phyloP scores from a whole-genome alignment of 1,139 yeast genomes.

The Blastobotrys buckinghamii region DNA sequence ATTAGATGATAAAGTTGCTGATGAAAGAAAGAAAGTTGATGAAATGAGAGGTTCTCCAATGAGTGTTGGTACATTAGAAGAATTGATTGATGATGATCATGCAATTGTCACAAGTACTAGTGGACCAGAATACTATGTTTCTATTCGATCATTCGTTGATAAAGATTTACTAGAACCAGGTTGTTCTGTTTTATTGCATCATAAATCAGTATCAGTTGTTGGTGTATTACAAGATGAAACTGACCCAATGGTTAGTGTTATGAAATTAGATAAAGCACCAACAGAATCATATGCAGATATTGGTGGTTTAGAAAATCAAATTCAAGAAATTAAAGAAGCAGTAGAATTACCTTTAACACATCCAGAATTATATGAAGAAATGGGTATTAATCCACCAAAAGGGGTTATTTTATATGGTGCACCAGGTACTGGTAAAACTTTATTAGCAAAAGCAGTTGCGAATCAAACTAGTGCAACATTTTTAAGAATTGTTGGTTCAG shows the following conservation, averaged over 20 bases:
- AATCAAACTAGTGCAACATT: conserved; percentile 97
- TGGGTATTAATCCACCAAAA: conserved; percentile 99
- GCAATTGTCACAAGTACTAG: conserved; percentile 96
- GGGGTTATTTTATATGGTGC: conserved; percentile 98
- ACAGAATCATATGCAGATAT: conserved; percentile 95
- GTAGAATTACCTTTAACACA: conserved; percentile 97
- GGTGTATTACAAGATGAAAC: conserved; percentile 97
- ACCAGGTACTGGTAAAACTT: conserved; percentile 98
- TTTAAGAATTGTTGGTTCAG: conserved; percentile 93
- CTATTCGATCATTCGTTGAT: conserved; percentile 95
- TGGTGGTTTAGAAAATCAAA: conserved; percentile 94
- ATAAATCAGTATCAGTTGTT: conserved; percentile 88
- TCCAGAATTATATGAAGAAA: conserved; percentile 96
- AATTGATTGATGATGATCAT: conserved; percentile 96
- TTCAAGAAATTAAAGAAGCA: conserved; percentile 96
- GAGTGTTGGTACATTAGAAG: conserved; percentile 95
- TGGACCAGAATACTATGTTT: conserved; percentile 95
- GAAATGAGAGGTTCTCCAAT: conserved; percentile 95
- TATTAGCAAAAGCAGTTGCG: conserved; percentile 97
- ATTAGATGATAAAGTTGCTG: conserved; percentile 93
- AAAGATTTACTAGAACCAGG: conserved; percentile 96
- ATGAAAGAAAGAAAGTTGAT: conserved; percentile 91
- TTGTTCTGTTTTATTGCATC: conserved; percentile 93
- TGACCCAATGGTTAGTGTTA: conserved; percentile 95
- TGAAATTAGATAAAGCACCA: conserved; percentile 97